Evolutionary conservation across 2,329 filamentous ascomycete species (phyloP).

Genomic region (Pseudocercospora cruenta): DNA sequence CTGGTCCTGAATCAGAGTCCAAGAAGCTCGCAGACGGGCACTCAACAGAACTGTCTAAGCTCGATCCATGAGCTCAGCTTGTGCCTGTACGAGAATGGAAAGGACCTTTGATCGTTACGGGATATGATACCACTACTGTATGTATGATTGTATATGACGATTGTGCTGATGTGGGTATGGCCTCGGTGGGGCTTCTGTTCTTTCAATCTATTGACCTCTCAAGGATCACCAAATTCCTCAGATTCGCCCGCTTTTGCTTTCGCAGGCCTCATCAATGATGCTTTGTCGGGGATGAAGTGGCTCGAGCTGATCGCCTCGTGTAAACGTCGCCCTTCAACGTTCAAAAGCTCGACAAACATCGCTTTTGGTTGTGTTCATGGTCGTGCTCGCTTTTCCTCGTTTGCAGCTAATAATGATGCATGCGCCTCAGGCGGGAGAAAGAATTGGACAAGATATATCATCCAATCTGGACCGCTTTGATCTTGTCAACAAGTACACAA

Average conservation of each 20-base stretch:
- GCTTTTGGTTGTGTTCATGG: not conserved
- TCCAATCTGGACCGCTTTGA: not conserved
- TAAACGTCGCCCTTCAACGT: not conserved
- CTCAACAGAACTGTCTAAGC: conserved; percentile 7
- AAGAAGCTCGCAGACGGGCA: conserved; percentile 4
- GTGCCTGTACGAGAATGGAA: not conserved
- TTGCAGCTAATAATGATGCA: not conserved
- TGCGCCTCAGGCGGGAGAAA: not conserved
- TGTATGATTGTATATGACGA: not conserved
- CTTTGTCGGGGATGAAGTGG: not conserved
- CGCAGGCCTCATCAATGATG: not conserved
- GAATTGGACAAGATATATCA: not conserved
- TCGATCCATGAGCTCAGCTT: not conserved
- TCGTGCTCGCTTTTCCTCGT: not conserved
- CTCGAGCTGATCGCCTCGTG: not conserved
- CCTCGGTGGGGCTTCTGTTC: not conserved
- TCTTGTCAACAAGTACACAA: too few species aligned
- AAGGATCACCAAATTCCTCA: not conserved
- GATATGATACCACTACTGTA: not conserved
- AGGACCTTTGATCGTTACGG: not conserved
- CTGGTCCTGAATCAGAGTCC: conserved; percentile 16
- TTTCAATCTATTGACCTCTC: not conserved
- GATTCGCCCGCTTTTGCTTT: not conserved
- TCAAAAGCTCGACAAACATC: not conserved
- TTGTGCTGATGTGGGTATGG: not conserved